Base-by-base conservation (phyloP, 331 rosid species). In the Quercus tomentella region DNA sequence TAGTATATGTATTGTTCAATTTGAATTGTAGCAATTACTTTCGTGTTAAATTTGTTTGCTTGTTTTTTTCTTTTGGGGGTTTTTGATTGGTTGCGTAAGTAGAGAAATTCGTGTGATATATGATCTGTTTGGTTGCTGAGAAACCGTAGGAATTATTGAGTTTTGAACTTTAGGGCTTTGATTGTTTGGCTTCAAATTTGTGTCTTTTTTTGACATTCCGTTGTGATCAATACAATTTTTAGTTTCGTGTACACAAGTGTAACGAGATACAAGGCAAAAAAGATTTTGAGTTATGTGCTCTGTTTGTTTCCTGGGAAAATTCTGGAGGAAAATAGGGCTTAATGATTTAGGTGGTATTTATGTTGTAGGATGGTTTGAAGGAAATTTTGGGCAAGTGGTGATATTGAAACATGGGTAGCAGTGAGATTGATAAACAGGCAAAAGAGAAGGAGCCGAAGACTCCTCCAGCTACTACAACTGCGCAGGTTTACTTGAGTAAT, bases 381-480 rank as follows among this genome's bases (percentile, higher is more conserved):
- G 75, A 75, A 23, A 76, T 51, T 78, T 69, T 74, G 78, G 79
- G 77, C 57, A 84, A 72, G 52, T 76, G 72, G 82, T 67, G 84
- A 80, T 77, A 73, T 79, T 77, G 72, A 74, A 72, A 79, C 75
- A 94, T 90, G 97, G 96, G 94, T 78, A 87, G 91, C 84, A 87
- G 93, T 63, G 97, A 91, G 82, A 91, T 87, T 91, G 97, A 91
- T 78, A 95, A 95, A 90, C 77, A 89, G 51, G 49, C 92, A 6
- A 93, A 89, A 84, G 98, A 93, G 80, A 93, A 89, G 88, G 99
- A 90, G 74, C 74, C 89, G 8, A 91, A 91, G 91, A 86, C 93
- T 14, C 81, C 91, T 7, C 96, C 97, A 31, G 79, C 94, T 66
- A 69, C 86, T 20, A 67, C 52, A 61, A 76, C 84, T 4, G 70